These are phyloP conservation scores for Penicillium maclennaniae DNA, from an alignment of 495 filamentous ascomycete species.

Conservation along the genomic window DNA sequence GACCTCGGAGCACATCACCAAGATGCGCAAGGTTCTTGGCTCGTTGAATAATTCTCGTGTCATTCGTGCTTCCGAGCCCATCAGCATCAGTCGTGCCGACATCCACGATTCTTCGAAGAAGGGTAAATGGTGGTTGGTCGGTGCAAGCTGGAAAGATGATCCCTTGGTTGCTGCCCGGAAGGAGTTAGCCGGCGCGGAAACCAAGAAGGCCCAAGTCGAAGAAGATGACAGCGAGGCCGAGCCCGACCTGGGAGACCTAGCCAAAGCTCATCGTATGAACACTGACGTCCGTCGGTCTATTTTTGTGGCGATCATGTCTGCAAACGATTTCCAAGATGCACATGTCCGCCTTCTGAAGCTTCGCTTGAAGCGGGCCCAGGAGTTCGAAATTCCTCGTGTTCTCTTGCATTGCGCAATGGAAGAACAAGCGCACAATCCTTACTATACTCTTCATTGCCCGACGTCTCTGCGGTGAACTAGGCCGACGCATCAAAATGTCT, in stretches of 20 bases:
- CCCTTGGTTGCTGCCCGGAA: constrained; percentile 37
- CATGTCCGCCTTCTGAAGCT: constrained; percentile 74
- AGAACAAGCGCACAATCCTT: constrained; percentile 84
- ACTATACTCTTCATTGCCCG: constrained; percentile 86
- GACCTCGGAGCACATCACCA: constrained; percentile 69
- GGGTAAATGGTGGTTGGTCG: constrained; percentile 98
- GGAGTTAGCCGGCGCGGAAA: constrained; percentile 26
- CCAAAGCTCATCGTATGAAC: constrained; percentile 86
- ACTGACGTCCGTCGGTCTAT: constrained; percentile 89
- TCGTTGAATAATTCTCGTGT: constrained; percentile 61
- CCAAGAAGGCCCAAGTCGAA: constrained; percentile 7
- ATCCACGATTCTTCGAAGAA: constrained; percentile 76
- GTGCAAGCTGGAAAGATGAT: constrained; percentile 75
- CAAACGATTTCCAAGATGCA: constrained; percentile 79
- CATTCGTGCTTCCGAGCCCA: constrained; percentile 71
- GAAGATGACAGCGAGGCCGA: constrained; percentile 50
- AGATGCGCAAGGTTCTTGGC: constrained; percentile 79
- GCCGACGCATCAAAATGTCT: constrained; percentile 68
- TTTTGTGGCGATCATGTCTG: constrained; percentile 87
- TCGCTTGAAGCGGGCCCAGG: constrained; percentile 77
- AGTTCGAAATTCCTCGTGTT: constrained; percentile 82
- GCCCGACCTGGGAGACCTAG: constrained; percentile 67
- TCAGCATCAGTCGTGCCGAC: constrained; percentile 75
- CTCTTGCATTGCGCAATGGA: constrained; percentile 81
- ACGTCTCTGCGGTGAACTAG: constrained; percentile 60